Conservation (phyloP, 805 yeast species). For the Schwanniomyces polymorphus region DNA sequence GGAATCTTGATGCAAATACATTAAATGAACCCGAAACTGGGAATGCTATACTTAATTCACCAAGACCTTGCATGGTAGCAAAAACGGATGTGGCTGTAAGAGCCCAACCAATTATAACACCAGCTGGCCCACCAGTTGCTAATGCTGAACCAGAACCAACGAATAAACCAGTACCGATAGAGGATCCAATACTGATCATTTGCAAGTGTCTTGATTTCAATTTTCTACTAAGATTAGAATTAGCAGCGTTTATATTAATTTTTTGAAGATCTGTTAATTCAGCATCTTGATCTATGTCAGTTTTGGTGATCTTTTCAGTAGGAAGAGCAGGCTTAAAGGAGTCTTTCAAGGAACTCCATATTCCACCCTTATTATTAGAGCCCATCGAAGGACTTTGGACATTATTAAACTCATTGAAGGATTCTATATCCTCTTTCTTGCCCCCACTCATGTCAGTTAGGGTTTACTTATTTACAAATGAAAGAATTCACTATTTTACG, state of each 20-base stretch:
- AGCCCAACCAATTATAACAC: slow-evolving; percentile 55
- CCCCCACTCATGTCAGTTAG: not conserved
- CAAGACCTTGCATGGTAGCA: slow-evolving; percentile 52
- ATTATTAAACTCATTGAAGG: slow-evolving; percentile 7
- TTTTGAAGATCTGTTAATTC: slow-evolving; percentile 25
- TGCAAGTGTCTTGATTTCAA: slow-evolving; percentile 57
- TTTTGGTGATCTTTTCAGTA: slow-evolving; percentile 7
- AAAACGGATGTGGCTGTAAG: slow-evolving; percentile 54
- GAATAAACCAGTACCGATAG: slow-evolving; percentile 68
- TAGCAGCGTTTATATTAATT: slow-evolving; percentile 39
- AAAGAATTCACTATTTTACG: not conserved
- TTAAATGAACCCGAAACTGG: slow-evolving; percentile 68
- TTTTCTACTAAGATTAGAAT: slow-evolving; percentile 13
- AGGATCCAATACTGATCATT: slow-evolving; percentile 68
- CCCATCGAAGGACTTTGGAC: slow-evolving; percentile 11
- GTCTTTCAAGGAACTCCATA: slow-evolving; percentile 27
- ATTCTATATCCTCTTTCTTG: slow-evolving; percentile 3
- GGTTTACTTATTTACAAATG: not conserved
- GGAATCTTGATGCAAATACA: slow-evolving; percentile 57
- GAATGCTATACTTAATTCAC: slow-evolving; percentile 59
- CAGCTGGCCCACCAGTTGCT: slow-evolving; percentile 63
- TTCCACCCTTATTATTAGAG: slow-evolving; percentile 10
- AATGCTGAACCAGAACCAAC: slow-evolving; percentile 53
- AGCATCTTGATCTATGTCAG: slow-evolving; percentile 13
- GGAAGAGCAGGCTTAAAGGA: slow-evolving; percentile 35